Base-by-base conservation (phyloP, 306 rosid genomes). In the Comarum palustre region DNA sequence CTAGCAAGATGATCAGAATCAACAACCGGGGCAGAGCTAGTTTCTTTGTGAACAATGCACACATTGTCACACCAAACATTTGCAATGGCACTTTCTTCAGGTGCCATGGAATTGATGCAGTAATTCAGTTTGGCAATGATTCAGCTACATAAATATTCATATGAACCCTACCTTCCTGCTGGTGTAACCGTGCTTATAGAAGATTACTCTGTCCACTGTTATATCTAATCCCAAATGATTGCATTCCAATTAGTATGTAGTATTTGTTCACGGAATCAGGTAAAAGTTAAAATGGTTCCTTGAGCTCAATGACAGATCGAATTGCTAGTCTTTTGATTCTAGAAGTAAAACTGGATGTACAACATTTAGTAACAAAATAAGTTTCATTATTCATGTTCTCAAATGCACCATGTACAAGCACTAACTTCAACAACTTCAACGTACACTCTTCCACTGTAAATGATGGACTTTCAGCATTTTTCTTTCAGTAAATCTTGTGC, bases 41-140 rank as follows among this genome's bases (percentile, higher is more conserved):
- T 58, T 82, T 80, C 85, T 75, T 41, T 64, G 74, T 86, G 32
- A 86, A 86, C 69, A 89, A 86, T 81, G 89, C 94, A 1, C 86
- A 78, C 12, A 68, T 86, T 7, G 74, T 77, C 73, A 24, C 78
- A 1, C 79, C 84, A 1, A 89, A 86, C 65, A 60, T 89, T 73
- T 86, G 95, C 84, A 61, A 77, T 66, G 78, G 72, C 38, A 83
- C 88, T 72, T 12, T 43, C 16, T 79, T 87, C 75, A 85, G 84
- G 73, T 87, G 90, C 45, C 91, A 87, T 80, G 92, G 91, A 46
- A 46, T 89, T 78, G 82, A 83, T 80, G 77, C 81, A 34, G 68
- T 85, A 3, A 78, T 87, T 81, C 78, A 85, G 48, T 86, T 81
- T 69, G 83, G 74, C 5, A 68, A 74, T 67, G 27, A 1, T 4